Percentiles rank a stretch among this genome's conserved stretches.
phyloP scores from a whole-genome alignment of 495 filamentous ascomycete genomes.

The Paragyromitra xinjiangensis region DNA sequence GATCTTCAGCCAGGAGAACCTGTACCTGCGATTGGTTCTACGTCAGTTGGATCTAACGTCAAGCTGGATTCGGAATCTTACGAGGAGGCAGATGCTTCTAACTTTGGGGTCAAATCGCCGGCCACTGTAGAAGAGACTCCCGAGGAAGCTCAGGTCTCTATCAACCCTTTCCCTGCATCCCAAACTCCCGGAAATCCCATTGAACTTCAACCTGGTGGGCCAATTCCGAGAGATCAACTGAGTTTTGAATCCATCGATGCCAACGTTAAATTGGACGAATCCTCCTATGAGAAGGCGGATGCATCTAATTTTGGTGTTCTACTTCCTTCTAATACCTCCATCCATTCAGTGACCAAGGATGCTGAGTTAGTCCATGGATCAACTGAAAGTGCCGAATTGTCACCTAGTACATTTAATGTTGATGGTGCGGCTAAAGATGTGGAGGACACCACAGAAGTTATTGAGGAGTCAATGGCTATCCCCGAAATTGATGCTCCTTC shows the following conservation, averaged over 20 bases:
- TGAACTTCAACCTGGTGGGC: conserved; percentile 74
- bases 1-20: conserved; percentile 77
- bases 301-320: conserved; percentile 16
- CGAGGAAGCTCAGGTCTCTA: conserved; percentile 63
- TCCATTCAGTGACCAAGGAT: conserved; percentile 60
- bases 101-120: conserved; percentile 10
- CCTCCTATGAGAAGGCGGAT: conserved; percentile 80
- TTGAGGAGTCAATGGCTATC: not conserved
- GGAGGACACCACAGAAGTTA: conserved; percentile 61
- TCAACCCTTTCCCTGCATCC: conserved; percentile 80
- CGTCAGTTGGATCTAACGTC: conserved; percentile 68
- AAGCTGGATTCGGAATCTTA: conserved; percentile 83
- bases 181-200: conserved; percentile 80
- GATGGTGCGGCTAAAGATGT: conserved; percentile 23
- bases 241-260: conserved; percentile 64
- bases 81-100: conserved; percentile 70
- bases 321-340: not conserved
- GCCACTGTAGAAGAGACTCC: not conserved
- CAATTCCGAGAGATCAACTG: conserved; percentile 68
- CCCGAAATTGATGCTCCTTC: conserved; percentile 8
- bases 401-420: not conserved
- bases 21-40: conserved; percentile 70
- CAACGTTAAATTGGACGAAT: conserved; percentile 77
- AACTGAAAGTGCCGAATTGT: not conserved
- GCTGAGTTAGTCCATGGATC: conserved; percentile 31